Evolutionary conservation across 345 rosid species (phyloP).

Genomic region (Trapa bicornis): DNA sequence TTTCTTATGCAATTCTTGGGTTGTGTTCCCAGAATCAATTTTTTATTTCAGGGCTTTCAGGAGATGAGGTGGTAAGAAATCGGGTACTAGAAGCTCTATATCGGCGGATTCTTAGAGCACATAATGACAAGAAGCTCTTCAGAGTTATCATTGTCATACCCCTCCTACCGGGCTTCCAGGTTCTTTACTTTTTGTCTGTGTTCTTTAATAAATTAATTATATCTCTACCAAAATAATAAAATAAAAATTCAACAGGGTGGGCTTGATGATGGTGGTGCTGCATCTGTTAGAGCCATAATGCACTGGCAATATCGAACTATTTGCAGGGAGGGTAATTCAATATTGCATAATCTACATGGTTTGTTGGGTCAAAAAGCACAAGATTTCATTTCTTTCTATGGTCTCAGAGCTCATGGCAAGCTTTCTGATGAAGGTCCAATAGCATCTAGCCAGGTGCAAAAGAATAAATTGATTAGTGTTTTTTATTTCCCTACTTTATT

Average conservation of each 20-base stretch:
- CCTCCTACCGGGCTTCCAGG: conserved; percentile 97
- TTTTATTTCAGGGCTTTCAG: conserved; percentile 97
- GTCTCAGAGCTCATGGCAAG: conserved; percentile 77
- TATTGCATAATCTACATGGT: conserved; percentile 64
- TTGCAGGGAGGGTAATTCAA: conserved; percentile 79
- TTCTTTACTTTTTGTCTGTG: conserved; percentile 11
- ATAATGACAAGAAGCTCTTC: conserved; percentile 71
- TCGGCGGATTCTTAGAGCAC: conserved; percentile 71
- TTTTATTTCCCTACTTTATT: not conserved
- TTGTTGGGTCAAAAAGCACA: conserved; percentile 61
- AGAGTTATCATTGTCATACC: conserved; percentile 90
- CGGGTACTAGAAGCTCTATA: conserved; percentile 85
- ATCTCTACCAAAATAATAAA: not conserved
- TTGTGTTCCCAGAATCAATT: conserved; percentile 84
- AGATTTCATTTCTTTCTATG: conserved; percentile 87
- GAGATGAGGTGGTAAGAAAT: conserved; percentile 71
- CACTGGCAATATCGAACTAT: conserved; percentile 99
- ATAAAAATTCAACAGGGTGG: conserved; percentile 59
- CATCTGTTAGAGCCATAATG: conserved; percentile 98
- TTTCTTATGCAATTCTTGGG: conserved; percentile 21
- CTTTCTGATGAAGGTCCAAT: conserved; percentile 79
- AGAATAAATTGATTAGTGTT: not conserved
- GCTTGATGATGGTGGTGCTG: conserved; percentile 89
- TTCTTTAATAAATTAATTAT: not conserved
- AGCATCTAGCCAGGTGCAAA: conserved; percentile 80